Evolutionary conservation across 495 filamentous ascomycete genomes (phyloP).

Genomic region (Parmelia sp.): DNA sequence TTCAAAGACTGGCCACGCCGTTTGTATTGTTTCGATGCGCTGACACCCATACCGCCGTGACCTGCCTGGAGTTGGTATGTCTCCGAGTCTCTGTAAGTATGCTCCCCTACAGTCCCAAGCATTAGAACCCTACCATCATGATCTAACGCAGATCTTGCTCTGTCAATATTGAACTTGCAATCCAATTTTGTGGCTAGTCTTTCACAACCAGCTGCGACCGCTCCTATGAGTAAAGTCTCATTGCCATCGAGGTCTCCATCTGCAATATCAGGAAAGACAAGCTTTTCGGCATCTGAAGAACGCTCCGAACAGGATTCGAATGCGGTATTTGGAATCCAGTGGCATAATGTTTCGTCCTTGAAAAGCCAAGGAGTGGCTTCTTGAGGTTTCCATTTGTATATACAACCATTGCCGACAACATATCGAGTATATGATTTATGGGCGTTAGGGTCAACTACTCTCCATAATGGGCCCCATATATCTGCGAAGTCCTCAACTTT

Average conservation of each 20-base stretch:
- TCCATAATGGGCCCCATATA: not conserved
- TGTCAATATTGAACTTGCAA: not conserved
- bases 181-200: not conserved
- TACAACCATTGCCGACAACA: not conserved
- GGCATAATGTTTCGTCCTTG: not conserved
- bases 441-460: not conserved
- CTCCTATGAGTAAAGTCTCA: not conserved
- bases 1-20: not conserved
- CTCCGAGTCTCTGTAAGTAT: not conserved
- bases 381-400: not conserved
- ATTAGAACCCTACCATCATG: not conserved
- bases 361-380: not conserved
- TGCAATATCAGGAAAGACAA: not conserved
- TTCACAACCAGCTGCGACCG: not conserved
- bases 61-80: not conserved
- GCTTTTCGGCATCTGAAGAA: not conserved
- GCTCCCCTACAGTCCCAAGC: not conserved
- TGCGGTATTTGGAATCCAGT: not conserved
- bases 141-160: not conserved
- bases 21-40: not conserved
- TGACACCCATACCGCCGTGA: not conserved
- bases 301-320: not conserved
- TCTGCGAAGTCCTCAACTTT: not conserved
- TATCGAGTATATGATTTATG: not conserved
- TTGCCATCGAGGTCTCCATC: not conserved